These are phyloP conservation scores for Cercophora sp. DNA, from an alignment of 495 filamentous ascomycete species.

Conservation along the genomic window DNA sequence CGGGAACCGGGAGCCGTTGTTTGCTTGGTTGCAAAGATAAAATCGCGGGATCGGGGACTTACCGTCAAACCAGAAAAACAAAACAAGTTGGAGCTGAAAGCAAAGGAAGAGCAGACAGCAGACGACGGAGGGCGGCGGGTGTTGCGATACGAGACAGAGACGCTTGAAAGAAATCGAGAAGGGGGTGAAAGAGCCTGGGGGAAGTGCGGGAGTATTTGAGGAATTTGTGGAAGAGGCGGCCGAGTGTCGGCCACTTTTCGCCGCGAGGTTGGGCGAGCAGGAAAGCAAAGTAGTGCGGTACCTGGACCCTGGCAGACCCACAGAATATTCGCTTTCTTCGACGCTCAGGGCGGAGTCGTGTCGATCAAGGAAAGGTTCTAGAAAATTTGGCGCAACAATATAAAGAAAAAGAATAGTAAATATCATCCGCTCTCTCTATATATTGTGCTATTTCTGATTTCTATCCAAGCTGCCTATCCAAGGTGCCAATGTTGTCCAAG, in stretches of 20 bases:
- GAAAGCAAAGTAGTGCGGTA: slow-evolving; percentile 18
- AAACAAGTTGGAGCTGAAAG: slow-evolving; percentile 9
- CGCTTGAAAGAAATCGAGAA: slow-evolving; percentile 26
- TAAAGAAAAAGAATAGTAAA: too few relatives aligned
- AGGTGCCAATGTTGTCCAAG: too few relatives aligned
- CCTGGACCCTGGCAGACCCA: slow-evolving; percentile 7
- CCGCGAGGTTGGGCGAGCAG: slow-evolving; percentile 17
- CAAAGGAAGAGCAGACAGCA: slow-evolving; percentile 6
- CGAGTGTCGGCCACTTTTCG: slow-evolving; percentile 28
- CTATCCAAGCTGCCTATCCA: too few relatives aligned
- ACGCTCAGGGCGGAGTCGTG: too few relatives aligned
- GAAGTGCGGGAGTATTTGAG: slow-evolving; percentile 31
- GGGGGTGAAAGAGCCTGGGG: slow-evolving; percentile 18
- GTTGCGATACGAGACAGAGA: slow-evolving; percentile 13
- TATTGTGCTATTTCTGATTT: too few relatives aligned
- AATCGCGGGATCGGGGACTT: too few relatives aligned
- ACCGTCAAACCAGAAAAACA: too few relatives aligned
- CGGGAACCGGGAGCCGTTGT: too few relatives aligned
- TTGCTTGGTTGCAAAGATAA: too few relatives aligned
- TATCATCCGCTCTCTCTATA: too few relatives aligned
- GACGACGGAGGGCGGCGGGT: slow-evolving; percentile 1
- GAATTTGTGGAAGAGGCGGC: slow-evolving; percentile 27
- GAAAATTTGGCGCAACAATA: too few relatives aligned
- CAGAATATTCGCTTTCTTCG: slow-evolving; percentile 19
- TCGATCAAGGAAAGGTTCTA: too few relatives aligned